These are phyloP conservation scores for Penicillium sp. DNA, from an alignment of 2,329 filamentous ascomycete genomes.

Conservation along the genomic window DNA sequence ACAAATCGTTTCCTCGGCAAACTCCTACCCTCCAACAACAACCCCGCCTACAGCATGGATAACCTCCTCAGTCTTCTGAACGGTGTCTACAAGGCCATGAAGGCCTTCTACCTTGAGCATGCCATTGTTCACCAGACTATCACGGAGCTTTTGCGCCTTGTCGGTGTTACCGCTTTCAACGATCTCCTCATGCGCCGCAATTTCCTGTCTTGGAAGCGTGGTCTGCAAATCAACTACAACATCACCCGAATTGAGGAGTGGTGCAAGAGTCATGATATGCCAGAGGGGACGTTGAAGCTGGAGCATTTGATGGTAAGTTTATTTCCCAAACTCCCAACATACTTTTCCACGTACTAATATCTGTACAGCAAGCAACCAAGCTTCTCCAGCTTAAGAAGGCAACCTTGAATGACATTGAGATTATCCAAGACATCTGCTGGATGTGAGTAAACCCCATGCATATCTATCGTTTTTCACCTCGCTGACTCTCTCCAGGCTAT, in stretches of 20 bases:
- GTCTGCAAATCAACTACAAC: constrained; percentile 99
- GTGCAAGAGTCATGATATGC: constrained; percentile 99
- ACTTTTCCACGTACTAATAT: constrained; percentile 12
- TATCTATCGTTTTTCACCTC: not conserved
- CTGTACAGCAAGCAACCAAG: constrained; percentile 84
- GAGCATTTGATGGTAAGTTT: constrained; percentile 88
- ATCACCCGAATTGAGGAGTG: constrained; percentile 99
- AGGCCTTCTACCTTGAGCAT: constrained; percentile 95
- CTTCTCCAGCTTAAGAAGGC: constrained; percentile 98
- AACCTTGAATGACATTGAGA: constrained; percentile 97
- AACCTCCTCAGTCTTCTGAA: constrained; percentile 94
- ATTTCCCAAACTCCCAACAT: not conserved
- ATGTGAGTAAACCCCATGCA: constrained; percentile 68
- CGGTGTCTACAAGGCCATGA: constrained; percentile 98
- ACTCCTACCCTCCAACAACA: constrained; percentile 83
- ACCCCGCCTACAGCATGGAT: constrained; percentile 99
- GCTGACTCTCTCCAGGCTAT: constrained; percentile 63
- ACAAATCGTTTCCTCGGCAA: constrained; percentile 98
- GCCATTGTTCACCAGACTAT: constrained; percentile 94
- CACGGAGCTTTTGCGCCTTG: constrained; percentile 86
- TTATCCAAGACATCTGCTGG: constrained; percentile 99
- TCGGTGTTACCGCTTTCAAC: constrained; percentile 98
- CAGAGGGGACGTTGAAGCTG: constrained; percentile 92
- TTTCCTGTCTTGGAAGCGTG: constrained; percentile 99
- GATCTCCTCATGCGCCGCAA: constrained; percentile 96